phyloP scores from a whole-genome alignment of 306 rosid species.

The cucumber (Cucumis sativus) region DNA sequence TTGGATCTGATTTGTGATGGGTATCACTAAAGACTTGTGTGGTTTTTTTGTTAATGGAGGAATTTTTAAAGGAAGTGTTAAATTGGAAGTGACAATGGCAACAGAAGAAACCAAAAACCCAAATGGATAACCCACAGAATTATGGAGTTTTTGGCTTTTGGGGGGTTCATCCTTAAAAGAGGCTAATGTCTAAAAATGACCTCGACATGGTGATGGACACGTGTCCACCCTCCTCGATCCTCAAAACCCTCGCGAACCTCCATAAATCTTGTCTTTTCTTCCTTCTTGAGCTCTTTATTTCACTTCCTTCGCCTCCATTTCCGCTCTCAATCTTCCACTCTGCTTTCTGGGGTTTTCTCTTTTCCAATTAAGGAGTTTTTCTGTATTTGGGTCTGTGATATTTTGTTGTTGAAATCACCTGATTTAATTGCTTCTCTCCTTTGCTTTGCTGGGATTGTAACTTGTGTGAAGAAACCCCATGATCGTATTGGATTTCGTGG shows the following conservation, averaged over 20 bases:
- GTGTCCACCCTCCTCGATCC: conserved; percentile 31
- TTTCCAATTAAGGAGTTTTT: not conserved
- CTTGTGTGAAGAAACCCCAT: conserved; percentile 9
- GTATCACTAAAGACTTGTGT: not conserved
- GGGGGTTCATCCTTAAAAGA: not conserved
- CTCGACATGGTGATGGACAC: conserved; percentile 39
- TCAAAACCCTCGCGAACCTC: conserved; percentile 42
- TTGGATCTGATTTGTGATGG: not conserved
- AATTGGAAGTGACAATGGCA: not conserved
- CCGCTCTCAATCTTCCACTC: conserved; percentile 8
- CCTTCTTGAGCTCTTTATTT: not conserved
- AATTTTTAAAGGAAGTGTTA: not conserved
- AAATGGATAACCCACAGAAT: conserved; percentile 9
- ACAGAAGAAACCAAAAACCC: not conserved
- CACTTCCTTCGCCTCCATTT: not conserved
- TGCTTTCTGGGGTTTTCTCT: conserved; percentile 10
- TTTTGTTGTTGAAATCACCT: not conserved
- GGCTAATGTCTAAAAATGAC: not conserved
- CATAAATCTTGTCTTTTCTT: conserved; percentile 11
- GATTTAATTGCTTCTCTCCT: not conserved
- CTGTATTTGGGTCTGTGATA: not conserved
- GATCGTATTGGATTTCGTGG: conserved; percentile 17
- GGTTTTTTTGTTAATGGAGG: not conserved
- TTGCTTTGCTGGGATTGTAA: conserved; percentile 1
- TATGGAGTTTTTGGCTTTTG: not conserved